phyloP scores from a whole-genome alignment of 441 rosid species.

The Syzygium syzygioides region DNA sequence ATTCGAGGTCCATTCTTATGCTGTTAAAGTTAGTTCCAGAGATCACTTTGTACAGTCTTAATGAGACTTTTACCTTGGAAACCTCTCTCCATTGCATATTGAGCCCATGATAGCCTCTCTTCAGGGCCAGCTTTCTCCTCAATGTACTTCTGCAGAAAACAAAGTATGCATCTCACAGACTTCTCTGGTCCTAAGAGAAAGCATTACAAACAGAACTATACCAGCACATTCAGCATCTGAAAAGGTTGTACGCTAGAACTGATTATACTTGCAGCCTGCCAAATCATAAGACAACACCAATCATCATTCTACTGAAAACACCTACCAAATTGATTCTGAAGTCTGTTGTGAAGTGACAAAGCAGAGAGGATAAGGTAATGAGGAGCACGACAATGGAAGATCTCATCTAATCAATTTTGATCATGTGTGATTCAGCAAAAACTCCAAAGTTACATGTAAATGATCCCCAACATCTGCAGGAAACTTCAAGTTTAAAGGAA shows the following conservation, averaged over 20 bases:
- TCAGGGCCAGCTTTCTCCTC: slow-evolving; percentile 34
- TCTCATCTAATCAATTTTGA: background rate
- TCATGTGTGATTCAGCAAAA: background rate
- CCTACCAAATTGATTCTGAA: background rate
- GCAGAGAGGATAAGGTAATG: background rate
- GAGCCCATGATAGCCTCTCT: slow-evolving; percentile 24
- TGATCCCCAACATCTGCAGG: background rate
- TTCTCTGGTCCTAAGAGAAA: background rate
- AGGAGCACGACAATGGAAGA: background rate
- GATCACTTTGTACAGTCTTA: background rate
- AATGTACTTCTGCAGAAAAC: slow-evolving; percentile 24
- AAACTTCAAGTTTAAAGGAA: background rate
- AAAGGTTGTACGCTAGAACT: slow-evolving; percentile 55
- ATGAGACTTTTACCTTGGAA: slow-evolving; percentile 26
- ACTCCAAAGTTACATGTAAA: background rate
- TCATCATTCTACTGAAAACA: background rate
- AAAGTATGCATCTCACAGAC: background rate
- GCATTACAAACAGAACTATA: slow-evolving; percentile 3
- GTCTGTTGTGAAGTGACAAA: background rate
- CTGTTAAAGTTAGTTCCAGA: background rate
- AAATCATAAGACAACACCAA: background rate
- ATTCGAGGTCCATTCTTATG: background rate
- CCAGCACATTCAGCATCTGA: slow-evolving; percentile 36
- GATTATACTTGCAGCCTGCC: slow-evolving; percentile 41
- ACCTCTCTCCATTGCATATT: slow-evolving; percentile 32